Evolutionary conservation across 1,284 basidiomycete genomes (phyloP).

Genomic region (Leccinum pachyderme): DNA sequence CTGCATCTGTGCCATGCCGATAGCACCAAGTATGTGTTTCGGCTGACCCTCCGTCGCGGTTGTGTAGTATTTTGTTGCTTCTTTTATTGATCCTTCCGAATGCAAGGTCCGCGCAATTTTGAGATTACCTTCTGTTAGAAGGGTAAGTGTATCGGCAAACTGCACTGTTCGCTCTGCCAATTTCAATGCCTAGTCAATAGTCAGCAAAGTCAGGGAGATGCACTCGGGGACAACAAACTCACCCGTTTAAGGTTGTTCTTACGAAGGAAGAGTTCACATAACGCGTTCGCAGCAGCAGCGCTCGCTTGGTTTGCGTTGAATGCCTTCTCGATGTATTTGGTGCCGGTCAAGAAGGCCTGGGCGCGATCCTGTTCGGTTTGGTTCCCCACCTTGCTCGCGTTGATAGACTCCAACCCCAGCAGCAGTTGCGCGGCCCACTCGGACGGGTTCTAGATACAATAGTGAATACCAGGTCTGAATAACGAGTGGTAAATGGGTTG

Average conservation of each 20-base stretch:
- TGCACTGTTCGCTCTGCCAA: constrained; percentile 91
- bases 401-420: constrained; percentile 81
- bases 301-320: constrained; percentile 77
- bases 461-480: constrained; percentile 4
- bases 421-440: constrained; percentile 77
- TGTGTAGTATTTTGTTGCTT: constrained; percentile 75
- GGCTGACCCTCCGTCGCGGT: constrained; percentile 73
- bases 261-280: constrained; percentile 72
- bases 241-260: constrained; percentile 61
- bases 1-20: constrained; percentile 86
- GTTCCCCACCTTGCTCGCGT: constrained; percentile 69
- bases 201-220: constrained; percentile 1
- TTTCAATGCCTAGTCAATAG: constrained; percentile 66
- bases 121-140: constrained; percentile 78
- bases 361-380: constrained; percentile 60
- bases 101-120: constrained; percentile 79
- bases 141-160: constrained; percentile 82
- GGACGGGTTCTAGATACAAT: constrained; percentile 58
- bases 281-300: constrained; percentile 74
- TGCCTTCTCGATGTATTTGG: constrained; percentile 66
- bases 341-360: constrained; percentile 55
- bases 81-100: constrained; percentile 55
- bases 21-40: constrained; percentile 72
- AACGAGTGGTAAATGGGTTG: constrained; percentile 12
- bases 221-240: not conserved